Evolutionary conservation across 2,329 filamentous ascomycete genomes (phyloP).

Genomic region (Neospermospora avenae): DNA sequence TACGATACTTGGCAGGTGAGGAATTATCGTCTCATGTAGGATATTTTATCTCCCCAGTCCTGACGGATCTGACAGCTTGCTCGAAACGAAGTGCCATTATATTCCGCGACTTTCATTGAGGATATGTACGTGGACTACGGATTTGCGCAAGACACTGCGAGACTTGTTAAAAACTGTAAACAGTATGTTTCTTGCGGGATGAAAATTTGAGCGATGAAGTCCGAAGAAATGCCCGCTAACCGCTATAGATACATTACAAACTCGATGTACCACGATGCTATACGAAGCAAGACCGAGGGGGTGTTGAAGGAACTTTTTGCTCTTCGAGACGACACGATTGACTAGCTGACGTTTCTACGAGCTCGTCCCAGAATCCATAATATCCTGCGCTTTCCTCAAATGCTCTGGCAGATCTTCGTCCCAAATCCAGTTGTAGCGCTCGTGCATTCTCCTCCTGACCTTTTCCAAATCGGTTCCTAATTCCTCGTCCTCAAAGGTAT

Average conservation of each 20-base stretch:
- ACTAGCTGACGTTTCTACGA: conserved; percentile 39
- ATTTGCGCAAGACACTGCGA: conserved; percentile 69
- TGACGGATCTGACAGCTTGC: conserved; percentile 44
- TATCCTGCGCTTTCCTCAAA: conserved; percentile 38
- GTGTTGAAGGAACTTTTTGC: conserved; percentile 74
- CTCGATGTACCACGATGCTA: conserved; percentile 79
- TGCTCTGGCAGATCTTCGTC: conserved; percentile 36
- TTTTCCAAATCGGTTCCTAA: conserved; percentile 37
- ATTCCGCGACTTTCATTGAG: conserved; percentile 77
- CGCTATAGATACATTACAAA: conserved; percentile 67
- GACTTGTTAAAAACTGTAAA: conserved; percentile 71
- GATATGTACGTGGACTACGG: conserved; percentile 91
- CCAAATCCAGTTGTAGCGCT: conserved; percentile 39
- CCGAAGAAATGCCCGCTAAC: background rate
- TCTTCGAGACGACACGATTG: conserved; percentile 66
- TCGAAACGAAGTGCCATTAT: conserved; percentile 79
- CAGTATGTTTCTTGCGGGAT: too few species aligned
- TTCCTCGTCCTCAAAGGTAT: conserved; percentile 44
- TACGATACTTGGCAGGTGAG: conserved; percentile 65
- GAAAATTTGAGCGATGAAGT: too few species aligned
- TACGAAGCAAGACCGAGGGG: conserved; percentile 70
- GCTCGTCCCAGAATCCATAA: conserved; percentile 29
- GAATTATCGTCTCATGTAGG: background rate
- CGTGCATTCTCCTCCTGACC: conserved; percentile 37
- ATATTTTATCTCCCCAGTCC: background rate